Evolutionary conservation across 108 stramenopile species (phyloP).

Genomic region (Aureococcus anophagefferens): DNA sequence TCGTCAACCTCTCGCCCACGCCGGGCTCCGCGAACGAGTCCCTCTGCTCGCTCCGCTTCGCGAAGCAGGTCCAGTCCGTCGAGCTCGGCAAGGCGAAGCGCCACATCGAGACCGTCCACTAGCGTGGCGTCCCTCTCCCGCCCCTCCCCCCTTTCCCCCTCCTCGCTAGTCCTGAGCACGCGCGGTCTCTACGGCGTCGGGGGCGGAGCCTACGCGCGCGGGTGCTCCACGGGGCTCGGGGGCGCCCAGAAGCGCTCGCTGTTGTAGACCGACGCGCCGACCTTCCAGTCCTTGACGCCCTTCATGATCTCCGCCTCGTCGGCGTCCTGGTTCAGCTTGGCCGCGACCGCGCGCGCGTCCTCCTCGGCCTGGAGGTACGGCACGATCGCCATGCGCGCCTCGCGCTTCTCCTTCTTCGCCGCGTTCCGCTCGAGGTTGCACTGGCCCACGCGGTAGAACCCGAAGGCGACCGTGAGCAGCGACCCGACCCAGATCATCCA

Average conservation of each 20-base stretch:
- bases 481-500: background rate
- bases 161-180: no score
- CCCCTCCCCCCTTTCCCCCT: no score
- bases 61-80: slow-evolving; percentile 62
- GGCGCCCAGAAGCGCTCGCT: slow-evolving; percentile 7
- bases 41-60: slow-evolving; percentile 85
- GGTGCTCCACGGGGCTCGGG: no score
- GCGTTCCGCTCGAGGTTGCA: background rate
- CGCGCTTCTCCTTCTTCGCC: slow-evolving; percentile 6
- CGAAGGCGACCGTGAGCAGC: background rate
- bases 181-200: no score
- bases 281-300: slow-evolving; percentile 14
- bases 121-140: no score
- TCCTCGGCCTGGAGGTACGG: slow-evolving; percentile 16
- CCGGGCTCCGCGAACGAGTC: slow-evolving; percentile 67
- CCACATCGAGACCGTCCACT: background rate
- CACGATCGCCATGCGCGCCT: slow-evolving; percentile 11
- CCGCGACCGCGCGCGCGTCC: background rate
- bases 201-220: no score
- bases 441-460: slow-evolving; percentile 14
- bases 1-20: slow-evolving; percentile 84
- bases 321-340: background rate
- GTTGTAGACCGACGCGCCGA: slow-evolving; percentile 4
- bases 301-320: slow-evolving; percentile 14
- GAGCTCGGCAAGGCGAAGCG: slow-evolving; percentile 52